These are phyloP conservation scores for Colletotrichum camelliae DNA, from an alignment of 2,329 filamentous ascomycete species.

Conservation along the genomic window DNA sequence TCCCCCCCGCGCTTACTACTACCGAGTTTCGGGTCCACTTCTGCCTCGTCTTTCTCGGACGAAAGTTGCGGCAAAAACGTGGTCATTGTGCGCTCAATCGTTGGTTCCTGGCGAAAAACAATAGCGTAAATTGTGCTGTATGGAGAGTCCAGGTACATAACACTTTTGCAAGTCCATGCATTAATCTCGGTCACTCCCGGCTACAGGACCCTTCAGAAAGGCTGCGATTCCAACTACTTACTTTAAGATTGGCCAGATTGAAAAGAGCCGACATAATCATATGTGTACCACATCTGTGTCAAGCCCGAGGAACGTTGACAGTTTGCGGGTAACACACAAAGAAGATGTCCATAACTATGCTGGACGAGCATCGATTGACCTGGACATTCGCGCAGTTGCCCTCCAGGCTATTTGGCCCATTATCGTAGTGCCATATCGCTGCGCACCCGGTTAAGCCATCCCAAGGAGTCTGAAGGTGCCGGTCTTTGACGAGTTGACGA, in stretches of 20 bases:
- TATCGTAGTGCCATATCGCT: neutral
- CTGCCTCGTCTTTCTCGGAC: neutral
- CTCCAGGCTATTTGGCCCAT: neutral
- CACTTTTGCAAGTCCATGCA: neutral
- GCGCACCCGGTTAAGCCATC: neutral
- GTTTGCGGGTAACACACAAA: neutral
- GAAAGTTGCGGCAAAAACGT: neutral
- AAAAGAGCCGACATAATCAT: neutral
- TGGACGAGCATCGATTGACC: accelerated
- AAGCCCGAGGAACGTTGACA: neutral
- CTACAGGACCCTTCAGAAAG: neutral
- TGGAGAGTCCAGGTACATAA: neutral
- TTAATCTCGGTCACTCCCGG: neutral
- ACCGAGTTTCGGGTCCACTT: neutral
- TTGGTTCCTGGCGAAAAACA: neutral
- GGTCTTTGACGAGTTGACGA: neutral
- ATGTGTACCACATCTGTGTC: neutral
- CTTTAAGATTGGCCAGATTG: neutral
- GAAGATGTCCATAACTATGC: accelerated
- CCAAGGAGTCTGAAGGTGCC: neutral
- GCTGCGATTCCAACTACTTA: neutral
- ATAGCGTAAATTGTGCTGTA: neutral
- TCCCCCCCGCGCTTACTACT: neutral
- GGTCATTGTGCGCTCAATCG: neutral
- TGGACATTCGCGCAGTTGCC: accelerated